Evolutionary conservation across 805 yeast species (phyloP), one percentile per base, ranked within the genome.

Genomic region (Ogataea chonburiensis): DNA sequence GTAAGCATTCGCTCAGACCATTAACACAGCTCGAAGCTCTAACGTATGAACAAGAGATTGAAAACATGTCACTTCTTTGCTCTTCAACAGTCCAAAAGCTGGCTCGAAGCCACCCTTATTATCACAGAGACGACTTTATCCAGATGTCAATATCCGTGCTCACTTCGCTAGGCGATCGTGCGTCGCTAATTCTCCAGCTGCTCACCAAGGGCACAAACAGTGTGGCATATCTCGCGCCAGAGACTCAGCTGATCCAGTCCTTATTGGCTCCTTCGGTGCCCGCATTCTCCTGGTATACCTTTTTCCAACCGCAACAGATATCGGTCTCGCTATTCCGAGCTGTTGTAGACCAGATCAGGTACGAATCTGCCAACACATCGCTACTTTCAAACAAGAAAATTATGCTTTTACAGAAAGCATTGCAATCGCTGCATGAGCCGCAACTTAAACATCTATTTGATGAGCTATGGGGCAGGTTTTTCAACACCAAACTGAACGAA

Each of bases 21-120:
- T 19, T 25, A 6, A 28, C 35, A 10, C 25, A 27, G 8, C 9
- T 15, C 9, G 38, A 20, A 7, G 15, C 24, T 3, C 12, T 26
- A 10, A 7, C 15, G 5, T 32, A 42, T 15, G 32, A 22, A 6
- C 24, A 37, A 9, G 49, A 43, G 5, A 44, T 49, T 16, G 47
- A 49, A 7, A 37, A 50, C 16, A 24, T 52, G 14, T 40, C 49
- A 2, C 39, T 48, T 12, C 36, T 35, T 34, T 51, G 55, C 28
- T 42, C 53, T 1, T 38, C 54, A 7, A 35, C 37, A 5, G 41
- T 50, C 17, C 53, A 52, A 28, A 34, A 47, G 33, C 42, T 50
- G 48, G 2, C 20, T 5, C 11, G 18, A 9, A 14, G 18, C 18
- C 10, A 45, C 53, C 11, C 31, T 47, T 7, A 32, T 49, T 3